Conservation (phyloP, 495 filamentous ascomycete species). For the Podospora didyma region DNA sequence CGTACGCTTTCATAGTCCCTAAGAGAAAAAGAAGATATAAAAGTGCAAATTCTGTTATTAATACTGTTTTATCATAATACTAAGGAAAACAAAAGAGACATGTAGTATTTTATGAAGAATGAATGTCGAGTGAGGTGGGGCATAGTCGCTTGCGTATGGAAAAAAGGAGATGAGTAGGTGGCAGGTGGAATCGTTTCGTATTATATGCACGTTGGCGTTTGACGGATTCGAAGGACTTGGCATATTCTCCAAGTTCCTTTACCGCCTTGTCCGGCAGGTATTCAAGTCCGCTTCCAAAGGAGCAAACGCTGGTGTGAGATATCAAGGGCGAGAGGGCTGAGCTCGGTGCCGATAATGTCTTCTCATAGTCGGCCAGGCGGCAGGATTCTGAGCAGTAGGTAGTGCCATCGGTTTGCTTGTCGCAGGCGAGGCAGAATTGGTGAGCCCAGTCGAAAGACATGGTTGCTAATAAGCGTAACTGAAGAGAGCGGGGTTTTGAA, state of each 20-base stretch:
- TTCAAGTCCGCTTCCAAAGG: conserved; percentile 60
- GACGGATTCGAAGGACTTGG: conserved; percentile 80
- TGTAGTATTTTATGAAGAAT: conserved; percentile 17
- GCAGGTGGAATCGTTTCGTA: too few species aligned
- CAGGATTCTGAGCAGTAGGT: conserved; percentile 94
- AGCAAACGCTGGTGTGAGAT: conserved; percentile 81
- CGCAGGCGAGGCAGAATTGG: conserved; percentile 93
- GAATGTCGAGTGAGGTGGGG: conserved; percentile 34
- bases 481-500: not conserved
- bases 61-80: conserved; percentile 48
- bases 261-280: conserved; percentile 72
- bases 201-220: conserved; percentile 48
- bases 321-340: conserved; percentile 68
- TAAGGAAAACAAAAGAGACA: conserved; percentile 31
- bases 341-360: conserved; percentile 52
- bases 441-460: conserved; percentile 78
- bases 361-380: conserved; percentile 81
- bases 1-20: conserved; percentile 27
- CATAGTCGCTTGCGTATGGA: conserved; percentile 15
- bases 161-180: not conserved
- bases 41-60: conserved; percentile 29
- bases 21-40: conserved; percentile 31
- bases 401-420: conserved; percentile 74
- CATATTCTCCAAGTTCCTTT: conserved; percentile 79
- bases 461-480: conserved; percentile 13